Evolutionary conservation across 1,139 yeast species (phyloP).

Genomic region (Taphrina betulina): DNA sequence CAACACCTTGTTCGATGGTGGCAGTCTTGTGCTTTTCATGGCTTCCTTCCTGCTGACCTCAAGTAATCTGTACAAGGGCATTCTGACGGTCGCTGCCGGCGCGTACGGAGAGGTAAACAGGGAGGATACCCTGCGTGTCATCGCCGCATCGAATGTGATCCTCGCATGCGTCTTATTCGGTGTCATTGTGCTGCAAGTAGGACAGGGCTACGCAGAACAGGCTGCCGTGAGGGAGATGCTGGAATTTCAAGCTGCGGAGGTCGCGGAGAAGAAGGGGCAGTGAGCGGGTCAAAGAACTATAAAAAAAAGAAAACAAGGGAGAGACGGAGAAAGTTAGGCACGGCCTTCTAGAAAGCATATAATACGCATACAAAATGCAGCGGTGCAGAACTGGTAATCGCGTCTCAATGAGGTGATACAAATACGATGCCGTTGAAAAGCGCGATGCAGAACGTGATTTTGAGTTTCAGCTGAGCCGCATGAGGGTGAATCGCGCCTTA

Average conservation of each 20-base stretch:
- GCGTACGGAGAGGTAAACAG: conserved; percentile 93
- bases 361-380: no score
- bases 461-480: no score
- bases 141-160: conserved; percentile 86
- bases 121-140: conserved; percentile 80
- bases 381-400: no score
- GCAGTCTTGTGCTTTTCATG: conserved; percentile 69
- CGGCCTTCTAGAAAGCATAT: no score
- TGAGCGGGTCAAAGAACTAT: neutral
- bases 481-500: no score
- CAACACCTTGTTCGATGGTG: conserved; percentile 84
- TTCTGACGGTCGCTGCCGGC: conserved; percentile 64
- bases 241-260: conserved; percentile 42
- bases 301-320: no score
- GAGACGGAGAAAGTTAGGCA: no score
- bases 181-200: conserved; percentile 77
- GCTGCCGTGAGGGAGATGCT: conserved; percentile 51
- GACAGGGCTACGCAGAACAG: conserved; percentile 84
- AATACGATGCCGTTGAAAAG: no score
- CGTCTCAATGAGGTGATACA: no score
- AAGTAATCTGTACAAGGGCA: conserved; percentile 82
- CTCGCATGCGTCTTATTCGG: conserved; percentile 70
- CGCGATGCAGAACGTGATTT: no score
- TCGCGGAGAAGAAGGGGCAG: conserved; percentile 12
- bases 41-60: conserved; percentile 73